A percentile compares a stretch with the other conserved stretches of the same genome.
Conservation (phyloP, 2,329 filamentous ascomycete species). For the Dothistroma pini region DNA sequence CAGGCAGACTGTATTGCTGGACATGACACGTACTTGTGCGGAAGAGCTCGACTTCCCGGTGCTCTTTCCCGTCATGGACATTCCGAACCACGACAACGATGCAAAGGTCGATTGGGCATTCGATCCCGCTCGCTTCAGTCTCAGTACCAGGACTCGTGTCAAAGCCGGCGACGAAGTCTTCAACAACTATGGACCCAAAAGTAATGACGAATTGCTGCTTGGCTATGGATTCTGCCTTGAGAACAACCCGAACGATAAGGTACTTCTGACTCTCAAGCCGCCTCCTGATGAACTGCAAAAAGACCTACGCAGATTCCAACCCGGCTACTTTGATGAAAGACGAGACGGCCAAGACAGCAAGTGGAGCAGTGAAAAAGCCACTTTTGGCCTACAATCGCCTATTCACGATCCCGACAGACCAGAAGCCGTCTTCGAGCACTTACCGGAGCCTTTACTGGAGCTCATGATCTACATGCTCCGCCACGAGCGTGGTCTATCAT, state of each 20-base stretch:
- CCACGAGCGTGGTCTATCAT: constrained; percentile 32
- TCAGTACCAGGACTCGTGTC: constrained; percentile 37
- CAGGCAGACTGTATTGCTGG: constrained; percentile 34
- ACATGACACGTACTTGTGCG: constrained; percentile 32
- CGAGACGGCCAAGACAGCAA: constrained; percentile 13
- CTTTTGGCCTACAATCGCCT: constrained; percentile 35
- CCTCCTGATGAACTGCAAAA: constrained; percentile 38
- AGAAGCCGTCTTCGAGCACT: constrained; percentile 23
- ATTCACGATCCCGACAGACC: constrained; percentile 1
- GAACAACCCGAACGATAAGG: constrained; percentile 47
- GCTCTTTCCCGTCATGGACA: constrained; percentile 50
- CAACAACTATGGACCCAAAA: constrained; percentile 54
- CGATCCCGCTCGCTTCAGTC: constrained; percentile 37
- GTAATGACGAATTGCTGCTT: constrained; percentile 51
- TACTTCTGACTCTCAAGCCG: constrained; percentile 41
- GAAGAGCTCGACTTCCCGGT: constrained; percentile 41
- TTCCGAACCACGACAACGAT: constrained; percentile 46
- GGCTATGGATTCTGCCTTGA: constrained; percentile 52
- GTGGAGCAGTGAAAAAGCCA: constrained; percentile 37
- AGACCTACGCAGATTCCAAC: constrained; percentile 29
- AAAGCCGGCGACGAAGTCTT: constrained; percentile 43
- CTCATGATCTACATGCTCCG: constrained; percentile 36
- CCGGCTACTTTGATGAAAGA: constrained; percentile 33
- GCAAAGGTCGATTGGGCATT: constrained; percentile 49
- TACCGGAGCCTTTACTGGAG: constrained; percentile 33